A percentile compares a stretch with the other conserved stretches of the same genome.
phyloP scores from a whole-genome alignment of 768 basidiomycete species.

The Boletus pseudo-olivaceus region DNA sequence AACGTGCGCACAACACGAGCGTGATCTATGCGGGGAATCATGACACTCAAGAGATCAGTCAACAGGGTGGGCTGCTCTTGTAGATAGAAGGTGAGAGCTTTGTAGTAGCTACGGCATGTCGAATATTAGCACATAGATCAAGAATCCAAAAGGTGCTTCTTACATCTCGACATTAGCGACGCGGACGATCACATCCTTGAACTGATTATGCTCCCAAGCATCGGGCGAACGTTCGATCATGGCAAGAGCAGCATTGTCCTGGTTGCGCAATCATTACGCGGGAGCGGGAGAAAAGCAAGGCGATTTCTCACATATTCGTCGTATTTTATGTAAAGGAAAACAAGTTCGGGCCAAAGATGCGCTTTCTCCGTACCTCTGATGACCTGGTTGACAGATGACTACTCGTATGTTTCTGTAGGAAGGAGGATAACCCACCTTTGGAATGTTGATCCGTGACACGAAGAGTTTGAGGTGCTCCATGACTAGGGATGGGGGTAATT shows the following conservation, averaged over 20 bases:
- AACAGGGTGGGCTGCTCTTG: constrained; percentile 91
- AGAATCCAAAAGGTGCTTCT: constrained; percentile 17
- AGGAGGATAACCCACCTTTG: constrained; percentile 54
- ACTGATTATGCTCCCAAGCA: constrained; percentile 99
- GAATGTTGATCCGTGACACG: constrained; percentile 94
- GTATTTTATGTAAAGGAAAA: constrained; percentile 98
- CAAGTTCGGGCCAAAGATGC: constrained; percentile 97
- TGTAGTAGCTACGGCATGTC: constrained; percentile 71
- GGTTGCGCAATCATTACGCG: constrained; percentile 4
- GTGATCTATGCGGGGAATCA: constrained; percentile 95
- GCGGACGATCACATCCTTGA: constrained; percentile 96
- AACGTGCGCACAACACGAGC: constrained; percentile 94
- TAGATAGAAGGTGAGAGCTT: constrained; percentile 90
- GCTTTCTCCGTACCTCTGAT: constrained; percentile 95
- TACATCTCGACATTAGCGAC: constrained; percentile 98
- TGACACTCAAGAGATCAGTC: constrained; percentile 87
- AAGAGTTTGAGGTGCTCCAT: constrained; percentile 99
- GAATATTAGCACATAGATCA: constrained; percentile 1
- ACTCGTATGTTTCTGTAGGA: background rate
- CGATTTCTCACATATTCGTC: constrained; percentile 74
- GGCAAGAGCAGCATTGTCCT: constrained; percentile 96
- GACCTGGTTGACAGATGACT: constrained; percentile 44
- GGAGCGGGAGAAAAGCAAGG: background rate
- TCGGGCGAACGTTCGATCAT: constrained; percentile 99
- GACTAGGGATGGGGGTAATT: constrained; percentile 44